Percentiles rank a stretch among this genome's conserved stretches.
phyloP scores from a whole-genome alignment of 2,329 filamentous ascomycete genomes.

The Aureobasidium sp. region DNA sequence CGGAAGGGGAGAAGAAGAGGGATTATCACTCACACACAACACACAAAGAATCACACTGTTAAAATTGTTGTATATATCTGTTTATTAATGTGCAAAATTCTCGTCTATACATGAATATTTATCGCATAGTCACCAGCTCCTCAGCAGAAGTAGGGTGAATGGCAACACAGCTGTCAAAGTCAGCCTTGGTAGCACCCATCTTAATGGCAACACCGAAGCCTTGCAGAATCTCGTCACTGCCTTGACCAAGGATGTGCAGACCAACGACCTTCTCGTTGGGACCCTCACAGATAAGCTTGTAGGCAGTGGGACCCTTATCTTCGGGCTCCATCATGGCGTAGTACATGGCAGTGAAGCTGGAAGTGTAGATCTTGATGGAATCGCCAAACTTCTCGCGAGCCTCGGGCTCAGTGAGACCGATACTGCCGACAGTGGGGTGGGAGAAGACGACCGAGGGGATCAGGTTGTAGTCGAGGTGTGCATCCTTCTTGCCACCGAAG shows the following conservation, averaged over 20 bases:
- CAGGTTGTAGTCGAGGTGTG: constrained; percentile 78
- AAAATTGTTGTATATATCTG: no score
- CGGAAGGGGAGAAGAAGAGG: no score
- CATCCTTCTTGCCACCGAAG: constrained; percentile 72
- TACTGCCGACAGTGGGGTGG: constrained; percentile 84
- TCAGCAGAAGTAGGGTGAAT: constrained; percentile 64
- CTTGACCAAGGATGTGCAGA: constrained; percentile 83
- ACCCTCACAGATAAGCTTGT: constrained; percentile 82
- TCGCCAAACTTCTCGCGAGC: constrained; percentile 78
- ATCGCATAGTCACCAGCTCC: constrained; percentile 57
- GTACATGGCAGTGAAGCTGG: constrained; percentile 86
- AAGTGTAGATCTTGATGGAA: constrained; percentile 83
- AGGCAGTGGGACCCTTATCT: constrained; percentile 81
- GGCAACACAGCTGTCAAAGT: constrained; percentile 64
- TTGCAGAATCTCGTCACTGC: constrained; percentile 73
- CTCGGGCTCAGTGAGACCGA: constrained; percentile 84
- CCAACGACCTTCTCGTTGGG: constrained; percentile 87
- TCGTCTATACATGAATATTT: no score
- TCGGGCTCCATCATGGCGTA: constrained; percentile 89
- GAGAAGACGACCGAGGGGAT: constrained; percentile 90
- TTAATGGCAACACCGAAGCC: constrained; percentile 72
- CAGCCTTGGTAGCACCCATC: constrained; percentile 69
- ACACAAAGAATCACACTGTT: no score
- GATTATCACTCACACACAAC: no score
- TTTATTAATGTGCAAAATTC: no score